Percentiles rank a stretch among this genome's conserved stretches.
These are phyloP conservation scores for Metschnikowia arizonensis DNA, from an alignment of 805 yeast species.

Conservation along the genomic window DNA sequence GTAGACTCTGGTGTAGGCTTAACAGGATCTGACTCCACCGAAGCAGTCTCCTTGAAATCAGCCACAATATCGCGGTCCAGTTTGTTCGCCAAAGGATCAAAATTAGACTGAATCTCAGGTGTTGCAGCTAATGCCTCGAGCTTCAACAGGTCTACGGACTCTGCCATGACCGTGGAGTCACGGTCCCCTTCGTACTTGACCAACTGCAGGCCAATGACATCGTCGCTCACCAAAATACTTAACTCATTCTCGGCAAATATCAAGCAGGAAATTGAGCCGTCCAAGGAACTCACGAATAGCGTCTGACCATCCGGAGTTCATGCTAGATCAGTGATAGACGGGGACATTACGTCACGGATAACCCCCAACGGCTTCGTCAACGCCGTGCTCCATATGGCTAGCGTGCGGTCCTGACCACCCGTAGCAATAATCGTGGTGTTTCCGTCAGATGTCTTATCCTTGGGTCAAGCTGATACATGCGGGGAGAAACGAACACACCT, in stretches of 20 bases:
- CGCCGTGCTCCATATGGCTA: slow-evolving; percentile 85
- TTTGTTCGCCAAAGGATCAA: background rate
- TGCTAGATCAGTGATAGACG: slow-evolving; percentile 80
- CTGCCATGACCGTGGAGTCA: slow-evolving; percentile 82
- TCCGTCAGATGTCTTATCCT: slow-evolving; percentile 21
- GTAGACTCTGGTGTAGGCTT: too few species aligned
- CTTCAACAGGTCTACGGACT: slow-evolving; percentile 70
- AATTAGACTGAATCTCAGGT: background rate
- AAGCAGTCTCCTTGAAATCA: background rate
- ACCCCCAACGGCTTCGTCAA: slow-evolving; percentile 74
- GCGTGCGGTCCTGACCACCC: slow-evolving; percentile 88
- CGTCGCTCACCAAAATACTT: slow-evolving; percentile 61
- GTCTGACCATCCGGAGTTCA: slow-evolving; percentile 83
- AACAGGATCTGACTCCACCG: too few species aligned
- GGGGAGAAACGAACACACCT: slow-evolving; percentile 74
- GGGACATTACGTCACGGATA: slow-evolving; percentile 68
- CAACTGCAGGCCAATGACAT: slow-evolving; percentile 60
- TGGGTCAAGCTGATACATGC: slow-evolving; percentile 47
- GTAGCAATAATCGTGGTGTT: slow-evolving; percentile 80
- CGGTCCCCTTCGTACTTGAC: slow-evolving; percentile 85
- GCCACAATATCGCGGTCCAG: slow-evolving; percentile 1
- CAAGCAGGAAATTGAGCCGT: slow-evolving; percentile 72
- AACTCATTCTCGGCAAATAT: slow-evolving; percentile 61
- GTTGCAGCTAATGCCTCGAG: slow-evolving; percentile 24
- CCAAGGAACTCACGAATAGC: slow-evolving; percentile 75